These are phyloP conservation scores for Thraustotheca clavata DNA, from an alignment of 352 stramenopile genomes.

Conservation along the genomic window DNA sequence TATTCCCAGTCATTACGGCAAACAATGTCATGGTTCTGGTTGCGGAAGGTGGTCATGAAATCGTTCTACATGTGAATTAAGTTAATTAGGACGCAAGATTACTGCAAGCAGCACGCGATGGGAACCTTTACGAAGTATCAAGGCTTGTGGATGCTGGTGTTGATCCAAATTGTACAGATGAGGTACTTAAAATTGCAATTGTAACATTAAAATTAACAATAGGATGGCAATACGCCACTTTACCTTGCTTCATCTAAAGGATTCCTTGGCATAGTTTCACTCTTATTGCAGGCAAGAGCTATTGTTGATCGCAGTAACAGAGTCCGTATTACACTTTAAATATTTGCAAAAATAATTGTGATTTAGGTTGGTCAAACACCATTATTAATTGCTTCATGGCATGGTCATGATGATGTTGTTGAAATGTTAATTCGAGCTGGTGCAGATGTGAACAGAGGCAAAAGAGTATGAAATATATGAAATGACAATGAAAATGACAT, in stretches of 20 bases:
- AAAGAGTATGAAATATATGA: not conserved
- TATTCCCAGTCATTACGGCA: not conserved
- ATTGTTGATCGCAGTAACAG: not conserved
- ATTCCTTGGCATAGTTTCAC: not conserved
- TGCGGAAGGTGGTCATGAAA: not conserved
- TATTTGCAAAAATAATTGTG: not conserved
- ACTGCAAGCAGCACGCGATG: not conserved
- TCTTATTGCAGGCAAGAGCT: not conserved
- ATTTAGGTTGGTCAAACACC: not conserved
- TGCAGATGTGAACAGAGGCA: not conserved
- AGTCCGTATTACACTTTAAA: not conserved
- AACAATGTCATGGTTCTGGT: conserved; percentile 12
- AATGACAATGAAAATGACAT: not conserved
- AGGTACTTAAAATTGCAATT: not conserved
- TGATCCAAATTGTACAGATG: not conserved
- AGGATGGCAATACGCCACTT: not conserved
- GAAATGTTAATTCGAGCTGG: not conserved
- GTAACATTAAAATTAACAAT: not conserved
- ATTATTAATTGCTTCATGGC: not conserved
- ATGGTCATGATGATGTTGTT: not conserved
- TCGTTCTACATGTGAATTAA: not conserved
- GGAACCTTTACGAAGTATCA: not conserved
- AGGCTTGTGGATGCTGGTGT: not conserved
- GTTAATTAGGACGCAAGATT: not conserved
- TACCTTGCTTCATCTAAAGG: not conserved